Conservation (phyloP, 2,329 filamentous ascomycete species). For the Ceratocystis diversiconidia region DNA sequence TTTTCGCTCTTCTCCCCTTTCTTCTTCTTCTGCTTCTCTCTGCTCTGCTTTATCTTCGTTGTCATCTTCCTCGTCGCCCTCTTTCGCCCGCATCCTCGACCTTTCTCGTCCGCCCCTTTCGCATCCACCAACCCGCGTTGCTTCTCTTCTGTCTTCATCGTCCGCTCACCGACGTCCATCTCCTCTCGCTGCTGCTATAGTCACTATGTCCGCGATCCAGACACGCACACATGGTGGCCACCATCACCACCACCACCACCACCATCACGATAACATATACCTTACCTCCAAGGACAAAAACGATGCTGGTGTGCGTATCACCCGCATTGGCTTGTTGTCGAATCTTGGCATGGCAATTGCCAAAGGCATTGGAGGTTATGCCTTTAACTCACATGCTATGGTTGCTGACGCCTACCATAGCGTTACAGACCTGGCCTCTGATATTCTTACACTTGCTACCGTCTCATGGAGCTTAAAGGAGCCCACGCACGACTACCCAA, state of each 20-base stretch:
- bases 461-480: conserved; percentile 85
- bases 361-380: conserved; percentile 83
- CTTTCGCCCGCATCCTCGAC: conserved; percentile 24
- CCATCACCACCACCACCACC: conserved; percentile 40
- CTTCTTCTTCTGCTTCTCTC: conserved; percentile 11
- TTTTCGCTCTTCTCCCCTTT: neutral
- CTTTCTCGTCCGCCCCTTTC: conserved; percentile 19
- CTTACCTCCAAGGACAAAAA: conserved; percentile 76
- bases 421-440: conserved; percentile 85
- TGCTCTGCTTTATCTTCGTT: neutral
- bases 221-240: conserved; percentile 13
- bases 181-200: conserved; percentile 8
- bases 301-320: conserved; percentile 49
- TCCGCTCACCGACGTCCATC: conserved; percentile 7
- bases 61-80: neutral
- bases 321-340: conserved; percentile 48
- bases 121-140: conserved; percentile 3
- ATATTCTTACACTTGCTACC: conserved; percentile 84
- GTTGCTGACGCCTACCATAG: conserved; percentile 91
- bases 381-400: conserved; percentile 89
- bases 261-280: conserved; percentile 83
- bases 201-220: conserved; percentile 9
- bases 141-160: conserved; percentile 8
- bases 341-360: conserved; percentile 89
- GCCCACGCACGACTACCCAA: conserved; percentile 69